Evolutionary conservation across 176 grass and related monocot species (phyloP), one percentile per base, ranked within the genome.

Genomic region (Cocos nucifera): DNA sequence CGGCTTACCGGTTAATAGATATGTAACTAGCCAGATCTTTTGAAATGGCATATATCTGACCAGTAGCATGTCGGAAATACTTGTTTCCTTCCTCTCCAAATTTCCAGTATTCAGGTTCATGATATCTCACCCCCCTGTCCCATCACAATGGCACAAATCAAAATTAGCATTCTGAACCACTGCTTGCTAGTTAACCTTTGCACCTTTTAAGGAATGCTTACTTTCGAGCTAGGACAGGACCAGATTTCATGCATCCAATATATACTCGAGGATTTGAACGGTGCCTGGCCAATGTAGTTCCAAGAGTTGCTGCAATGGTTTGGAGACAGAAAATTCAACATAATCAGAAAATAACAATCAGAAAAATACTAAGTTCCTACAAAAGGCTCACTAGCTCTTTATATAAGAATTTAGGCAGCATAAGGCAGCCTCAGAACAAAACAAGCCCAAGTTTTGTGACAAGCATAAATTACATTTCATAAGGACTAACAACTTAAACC

Each of bases 1-100:
- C 1, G 57, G 15, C 61, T 63, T 49, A 63, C 61, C 50, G 61
- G 35, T 63, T 63, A 10, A 22, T 50, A 19, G 61, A 63, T 44
- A 63, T 63, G 19, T 50, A 63, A 15, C 35, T 49, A 63, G 61
- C 61, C 19, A 63, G 23, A 22, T 63, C 61, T 21, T 20, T 63
- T 44, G 61, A 63, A 63, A 63, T 63, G 61, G 61, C 61, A 49
- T 63, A 63, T 63, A 63, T 17, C 35, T 63, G 61, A 19, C 61
- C 61, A 24, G 61, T 63, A 49, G 61, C 61, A 63, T 63, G 61
- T 0, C 61, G 61, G 18, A 63, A 63, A 63, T 63, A 63, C 30
- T 17, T 63, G 30, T 63, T 63, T 22, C 61, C 61, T 4, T 63
- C 61, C 35, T 63, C 61, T 19, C 61, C 61, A 22, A 63, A 63